Base-by-base conservation (phyloP, 1,284 basidiomycete genomes). In the Anthracocystis panici-leucophaei region DNA sequence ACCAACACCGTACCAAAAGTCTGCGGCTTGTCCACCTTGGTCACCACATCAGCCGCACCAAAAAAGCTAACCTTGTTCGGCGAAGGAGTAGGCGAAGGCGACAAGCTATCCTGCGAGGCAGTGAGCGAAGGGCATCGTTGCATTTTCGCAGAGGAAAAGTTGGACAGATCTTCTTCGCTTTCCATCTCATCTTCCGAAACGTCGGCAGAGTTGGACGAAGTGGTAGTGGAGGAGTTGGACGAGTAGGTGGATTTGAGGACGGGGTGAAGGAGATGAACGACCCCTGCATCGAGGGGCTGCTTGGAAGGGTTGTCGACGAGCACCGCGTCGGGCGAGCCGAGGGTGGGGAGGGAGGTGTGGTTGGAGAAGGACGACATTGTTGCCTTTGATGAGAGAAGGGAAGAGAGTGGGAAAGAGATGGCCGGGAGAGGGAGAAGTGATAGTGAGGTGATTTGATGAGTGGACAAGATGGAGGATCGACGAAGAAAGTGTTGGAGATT, bases 81-180 rank as follows among this genome's bases (percentile, higher is more conserved):
- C 11, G 65, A 68, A 29, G 57, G 61, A 3, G 61, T 60, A 29
- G 61, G 61, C 14, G 61, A 56, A 7, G 67, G 67, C 3, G 54
- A 53, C 14, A 70, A 57, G 31, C 57, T 60, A 40, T 65, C 53
- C 35, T 64, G 60, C 23, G 66, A 69, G 16, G 66, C 66, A 14
- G 60, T 69, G 52, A 69, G 66, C 35, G 66, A 69, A 4, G 66
- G 60, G 27, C 56, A 59, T 35, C 60, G 66, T 48, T 69, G 51
- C 66, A 69, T 69, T 27, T 51, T 46, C 14, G 52, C 40, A 42
- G 59, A 69, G 9, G 29, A 21, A 29, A 40, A 56, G 52, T 56
- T 20, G 46, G 35, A 18, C 16, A 69, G 58, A 2, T 62, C 56
- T 16, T 57, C 52, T 16, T 63, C 60, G 14, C 29, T 21, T 2